Base-by-base conservation (phyloP, 306 rosid species). In the Pueraria montana region DNA sequence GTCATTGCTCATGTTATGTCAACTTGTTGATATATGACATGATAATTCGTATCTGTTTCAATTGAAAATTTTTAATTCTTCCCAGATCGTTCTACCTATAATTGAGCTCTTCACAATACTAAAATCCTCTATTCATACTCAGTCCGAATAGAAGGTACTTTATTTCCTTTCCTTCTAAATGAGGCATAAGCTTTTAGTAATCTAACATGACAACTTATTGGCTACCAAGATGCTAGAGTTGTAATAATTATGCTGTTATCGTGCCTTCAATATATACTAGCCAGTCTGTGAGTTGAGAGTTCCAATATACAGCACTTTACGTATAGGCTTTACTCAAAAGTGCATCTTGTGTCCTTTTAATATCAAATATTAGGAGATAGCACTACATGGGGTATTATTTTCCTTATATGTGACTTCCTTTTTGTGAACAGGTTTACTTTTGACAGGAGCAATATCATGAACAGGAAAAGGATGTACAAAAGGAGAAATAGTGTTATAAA, bases 61-160 rank as follows among this genome's bases (percentile, higher is more conserved):
- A 53, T 74, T 82, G 50, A 82, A 74, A 75, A 23, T 3, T 42
- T 46, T 74, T 23, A 80, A 66, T 53, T 72, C 86, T 65, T 48
- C 52, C 48, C 46, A 45, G 69, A 64, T 73, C 11, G 48, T 23
- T 77, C 48, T 75, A n/a, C 40, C 43, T 66, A 48, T 26, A 45
- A 36, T 20, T 40, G 80, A 68, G 58, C 77, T 17, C 66, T 34
- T 74, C 17, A 23, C 80, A 59, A 34, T 76, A 59, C 36, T 21
- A 77, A 83, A 64, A 21, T 32, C 77, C 10, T 40, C 18, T 20
- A 23, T 76, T 85, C 65, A 18, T 85, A 23, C 11, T 59, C 55
- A 27, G 8, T 68, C 11, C n/a, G 8, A 70, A 48, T 24, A 20
- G 52, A 58, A 84, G 81, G 77, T 65, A 65, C 58, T 69, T 32